Conservation (phyloP, 495 filamentous ascomycete genomes). For the Xylaria grammica region DNA sequence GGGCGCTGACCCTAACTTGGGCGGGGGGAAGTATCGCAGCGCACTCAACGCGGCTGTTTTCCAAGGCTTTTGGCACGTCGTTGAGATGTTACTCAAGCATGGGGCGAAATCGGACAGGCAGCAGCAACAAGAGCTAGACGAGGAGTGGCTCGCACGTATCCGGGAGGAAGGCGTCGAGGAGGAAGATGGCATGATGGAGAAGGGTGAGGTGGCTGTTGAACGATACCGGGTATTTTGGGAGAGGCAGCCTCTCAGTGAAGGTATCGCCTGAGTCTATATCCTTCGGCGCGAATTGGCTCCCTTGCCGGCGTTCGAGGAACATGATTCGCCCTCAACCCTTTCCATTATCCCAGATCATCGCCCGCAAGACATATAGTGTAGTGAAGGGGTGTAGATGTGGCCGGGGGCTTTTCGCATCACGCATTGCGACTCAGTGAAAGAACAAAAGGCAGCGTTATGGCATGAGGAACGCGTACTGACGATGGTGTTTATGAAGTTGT, state of each 20-base stretch:
- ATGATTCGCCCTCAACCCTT: too few relatives aligned
- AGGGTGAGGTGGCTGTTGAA: background rate
- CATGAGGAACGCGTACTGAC: too few relatives aligned
- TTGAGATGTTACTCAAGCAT: constrained; percentile 29
- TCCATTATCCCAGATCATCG: too few relatives aligned
- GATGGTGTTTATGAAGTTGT: too few relatives aligned
- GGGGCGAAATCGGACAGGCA: constrained; percentile 21
- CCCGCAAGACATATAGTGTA: too few relatives aligned
- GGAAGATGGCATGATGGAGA: background rate
- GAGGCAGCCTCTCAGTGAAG: background rate
- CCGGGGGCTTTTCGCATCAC: too few relatives aligned
- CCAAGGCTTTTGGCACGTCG: constrained; percentile 28
- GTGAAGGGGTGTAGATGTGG: too few relatives aligned
- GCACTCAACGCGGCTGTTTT: constrained; percentile 28
- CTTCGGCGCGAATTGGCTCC: too few relatives aligned
- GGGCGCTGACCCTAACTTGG: constrained; percentile 33
- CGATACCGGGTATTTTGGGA: background rate
- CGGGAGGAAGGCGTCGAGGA: background rate
- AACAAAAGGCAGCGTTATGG: too few relatives aligned
- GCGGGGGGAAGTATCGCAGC: constrained; percentile 27
- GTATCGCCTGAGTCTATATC: background rate
- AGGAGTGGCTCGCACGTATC: background rate
- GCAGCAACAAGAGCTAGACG: constrained; percentile 3
- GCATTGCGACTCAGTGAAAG: too few relatives aligned
- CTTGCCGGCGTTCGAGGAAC: too few relatives aligned